Conservation (phyloP, 208 protist genomes). For the Borovskyia barvae region DNA sequence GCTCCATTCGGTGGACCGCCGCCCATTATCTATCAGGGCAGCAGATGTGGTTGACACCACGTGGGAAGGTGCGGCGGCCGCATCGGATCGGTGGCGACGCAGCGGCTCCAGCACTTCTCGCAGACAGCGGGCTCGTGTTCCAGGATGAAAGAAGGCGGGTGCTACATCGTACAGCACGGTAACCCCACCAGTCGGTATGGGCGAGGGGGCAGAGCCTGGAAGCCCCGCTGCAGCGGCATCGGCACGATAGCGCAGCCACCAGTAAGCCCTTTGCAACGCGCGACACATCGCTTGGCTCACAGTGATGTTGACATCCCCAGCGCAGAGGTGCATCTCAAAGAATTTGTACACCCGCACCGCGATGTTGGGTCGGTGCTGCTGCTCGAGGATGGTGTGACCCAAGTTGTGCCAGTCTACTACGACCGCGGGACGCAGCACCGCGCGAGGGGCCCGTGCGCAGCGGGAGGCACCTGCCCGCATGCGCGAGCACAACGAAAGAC, state of each 20-base stretch:
- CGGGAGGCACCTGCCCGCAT: background rate
- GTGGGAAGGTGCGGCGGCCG: no score
- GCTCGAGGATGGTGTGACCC: slow-evolving; percentile 83
- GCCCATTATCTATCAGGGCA: no score
- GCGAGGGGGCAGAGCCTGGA: background rate
- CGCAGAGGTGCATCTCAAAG: slow-evolving; percentile 62
- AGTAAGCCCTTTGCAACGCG: slow-evolving; percentile 26
- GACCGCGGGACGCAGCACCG: slow-evolving; percentile 52
- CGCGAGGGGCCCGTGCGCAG: background rate
- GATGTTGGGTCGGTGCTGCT: slow-evolving; percentile 40
- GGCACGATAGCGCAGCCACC: background rate
- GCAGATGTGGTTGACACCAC: background rate
- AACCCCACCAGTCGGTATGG: slow-evolving; percentile 20
- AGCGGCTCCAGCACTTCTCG: slow-evolving; percentile 50
- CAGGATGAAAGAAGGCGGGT: slow-evolving; percentile 66
- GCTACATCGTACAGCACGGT: slow-evolving; percentile 76
- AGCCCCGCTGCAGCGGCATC: background rate
- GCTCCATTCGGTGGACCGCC: no score
- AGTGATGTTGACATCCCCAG: slow-evolving; percentile 74
- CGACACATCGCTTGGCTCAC: slow-evolving; percentile 78
- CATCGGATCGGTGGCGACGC: background rate
- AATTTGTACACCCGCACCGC: slow-evolving; percentile 63
- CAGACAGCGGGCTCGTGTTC: slow-evolving; percentile 39
- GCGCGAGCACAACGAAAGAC: background rate
- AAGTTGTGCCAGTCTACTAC: slow-evolving; percentile 94